Evolutionary conservation across 306 rosid species (phyloP), one percentile per base, ranked within the genome.

Genomic region (Prunus kanzakura): DNA sequence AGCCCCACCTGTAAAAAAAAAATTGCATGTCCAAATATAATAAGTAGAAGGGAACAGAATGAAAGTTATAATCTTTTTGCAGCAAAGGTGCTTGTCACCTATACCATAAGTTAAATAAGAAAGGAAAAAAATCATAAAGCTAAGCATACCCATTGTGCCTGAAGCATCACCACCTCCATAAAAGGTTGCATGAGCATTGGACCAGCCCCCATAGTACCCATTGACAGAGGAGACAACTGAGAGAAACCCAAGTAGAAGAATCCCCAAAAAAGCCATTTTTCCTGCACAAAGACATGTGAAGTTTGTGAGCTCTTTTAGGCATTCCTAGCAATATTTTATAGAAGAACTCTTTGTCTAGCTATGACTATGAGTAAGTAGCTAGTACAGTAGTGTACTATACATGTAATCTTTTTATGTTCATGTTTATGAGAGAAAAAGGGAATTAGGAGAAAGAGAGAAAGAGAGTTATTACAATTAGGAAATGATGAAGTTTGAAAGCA

Each of bases 131-230:
- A 19, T 29, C 25, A 57, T 56, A 11, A 45, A 3, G 8, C 25
- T 38, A 20, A 20, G 11, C 85, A 56, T 87, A 91, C 94, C 97
- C 94, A 91, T 89, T 69, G 97, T 91, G 18, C 97, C 97, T 41
- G 97, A 88, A 80, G 97, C 94, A 85, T 91, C 97, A 72, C 90
- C 84, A 4, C 94, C 97, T 4, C 97, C 97, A 67, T 91, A 91
- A 87, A 91, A 91, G 68, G 97, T 91, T 69, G 97, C 97, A 76
- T 89, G 97, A 74, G 92, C 97, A 80, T 83, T 86, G 27, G 70
- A 82, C 97, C 97, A 91, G 47, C 94, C 93, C 8, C 84, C 75
- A 76, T 81, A 80, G 79, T 86, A 81, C 13, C 89, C 91, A 60
- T 73, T 47, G 46, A 81, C 91, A 60, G 74, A 80, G 20, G 87